Conservation (phyloP, 192 early-diverging fungal species). For the Entomortierella beljakovae region DNA sequence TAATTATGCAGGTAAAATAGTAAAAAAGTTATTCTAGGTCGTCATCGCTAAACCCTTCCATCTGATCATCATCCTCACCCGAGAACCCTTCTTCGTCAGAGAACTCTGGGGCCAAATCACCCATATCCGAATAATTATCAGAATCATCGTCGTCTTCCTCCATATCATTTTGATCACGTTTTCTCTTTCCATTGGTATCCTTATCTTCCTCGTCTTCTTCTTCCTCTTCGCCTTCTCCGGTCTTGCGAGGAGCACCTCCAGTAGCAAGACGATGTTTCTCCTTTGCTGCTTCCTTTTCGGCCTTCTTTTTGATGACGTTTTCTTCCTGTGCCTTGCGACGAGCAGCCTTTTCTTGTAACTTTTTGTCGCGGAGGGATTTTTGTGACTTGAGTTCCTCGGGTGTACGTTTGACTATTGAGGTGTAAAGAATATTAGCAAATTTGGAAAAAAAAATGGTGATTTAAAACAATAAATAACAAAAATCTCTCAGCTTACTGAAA, state of each 20-base stretch:
- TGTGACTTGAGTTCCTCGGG: constrained; percentile 77
- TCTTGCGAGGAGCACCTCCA: constrained; percentile 51
- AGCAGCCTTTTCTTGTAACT: constrained; percentile 71
- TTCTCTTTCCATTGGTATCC: too few species aligned
- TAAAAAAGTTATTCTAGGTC: constrained; percentile 15
- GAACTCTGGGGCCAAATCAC: constrained; percentile 49
- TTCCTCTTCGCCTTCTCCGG: constrained; percentile 48
- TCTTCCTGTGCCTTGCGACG: constrained; percentile 84
- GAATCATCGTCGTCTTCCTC: constrained; percentile 39
- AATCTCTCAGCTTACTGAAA: constrained; percentile 64
- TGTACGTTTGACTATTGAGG: constrained; percentile 73
- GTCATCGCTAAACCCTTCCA: constrained; percentile 49
- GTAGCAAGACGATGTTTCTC: constrained; percentile 65
- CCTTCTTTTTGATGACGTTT: constrained; percentile 86
- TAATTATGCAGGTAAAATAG: neutral
- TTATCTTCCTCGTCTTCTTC: constrained; percentile 40
- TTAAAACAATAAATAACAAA: neutral
- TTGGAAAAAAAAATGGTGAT: neutral
- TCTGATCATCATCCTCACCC: constrained; percentile 39
- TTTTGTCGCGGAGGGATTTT: constrained; percentile 67
- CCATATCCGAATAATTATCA: constrained; percentile 49
- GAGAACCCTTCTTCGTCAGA: constrained; percentile 41
- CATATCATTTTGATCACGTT: too few species aligned
- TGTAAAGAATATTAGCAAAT: neutral
- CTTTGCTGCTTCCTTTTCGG: constrained; percentile 67